Base-by-base conservation (phyloP, 371 early-diverging fungal genomes). In the Zancudomyces culisetae region DNA sequence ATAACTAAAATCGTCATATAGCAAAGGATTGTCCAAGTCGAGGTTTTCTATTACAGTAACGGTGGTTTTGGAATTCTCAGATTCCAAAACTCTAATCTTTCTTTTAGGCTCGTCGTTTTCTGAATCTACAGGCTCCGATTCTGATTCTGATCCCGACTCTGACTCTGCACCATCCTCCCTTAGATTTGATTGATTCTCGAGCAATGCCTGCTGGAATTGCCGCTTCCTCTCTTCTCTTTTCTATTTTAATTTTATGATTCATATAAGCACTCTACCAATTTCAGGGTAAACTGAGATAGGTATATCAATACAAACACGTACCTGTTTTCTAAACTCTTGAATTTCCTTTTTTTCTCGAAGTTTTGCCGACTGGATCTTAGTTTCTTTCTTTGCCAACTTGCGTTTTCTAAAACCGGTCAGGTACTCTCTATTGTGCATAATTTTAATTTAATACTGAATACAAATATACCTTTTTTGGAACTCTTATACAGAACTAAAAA, bases 341-440 rank as follows among this genome's bases (percentile, higher is more conserved):
- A 20, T 18, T 26, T 61, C 60, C 27, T 58, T 53, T n/a, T 60
- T 68, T 10, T 53, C 55, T 20, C 49, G 47, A 35, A 40, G 51
- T 22, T 55, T 55, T 1, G 54, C 55, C 26, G 49, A 30, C 0
- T 50, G 35, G 3, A 52, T 50, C 10, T 79, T 75, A 27, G 69
- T 67, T 41, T 79, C 77, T 51, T 77, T 77, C 51, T 78, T 68
- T 57, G 80, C 79, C 4, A 76, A 64, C 45, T 86, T 86, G 35
- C 87, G 77, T 58, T 82, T 83, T 55, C 78, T 80, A 60, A 86
- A 86, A n/a, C 86, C 85, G 23, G 83, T 83, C 51, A 84, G 64
- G 51, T 74, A 85, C 27, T 81, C 78, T 18, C 80, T 52, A 27
- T 58, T 55, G n/a, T n/a, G n/a, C n/a, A n/a, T n/a, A n/a, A n/a